These are phyloP conservation scores for Cucumis melo DNA, from an alignment of 306 rosid species.

Conservation along the genomic window DNA sequence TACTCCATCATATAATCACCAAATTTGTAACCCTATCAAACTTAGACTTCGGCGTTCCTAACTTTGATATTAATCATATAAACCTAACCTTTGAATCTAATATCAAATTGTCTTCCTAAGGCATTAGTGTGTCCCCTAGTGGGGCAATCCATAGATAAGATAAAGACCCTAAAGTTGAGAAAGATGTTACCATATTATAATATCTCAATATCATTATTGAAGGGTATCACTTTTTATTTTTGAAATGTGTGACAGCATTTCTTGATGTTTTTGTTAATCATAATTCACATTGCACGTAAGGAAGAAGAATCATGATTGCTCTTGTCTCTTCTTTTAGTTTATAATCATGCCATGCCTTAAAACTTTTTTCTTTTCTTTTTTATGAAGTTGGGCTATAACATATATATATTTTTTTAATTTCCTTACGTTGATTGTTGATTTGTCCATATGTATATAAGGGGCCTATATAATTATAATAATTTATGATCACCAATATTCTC, in stretches of 20 bases:
- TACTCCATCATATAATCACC: background rate
- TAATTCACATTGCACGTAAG: background rate
- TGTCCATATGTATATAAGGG: background rate
- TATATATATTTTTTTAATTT: background rate
- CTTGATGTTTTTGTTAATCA: slow-evolving; percentile 5
- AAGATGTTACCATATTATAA: background rate
- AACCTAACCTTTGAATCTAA: background rate
- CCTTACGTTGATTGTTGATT: background rate
- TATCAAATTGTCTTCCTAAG: background rate
- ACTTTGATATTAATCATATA: background rate
- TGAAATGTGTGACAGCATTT: slow-evolving; percentile 1
- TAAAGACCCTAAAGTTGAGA: background rate
- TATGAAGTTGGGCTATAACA: background rate
- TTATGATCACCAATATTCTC: background rate
- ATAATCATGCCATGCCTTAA: background rate
- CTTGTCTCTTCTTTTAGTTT: background rate
- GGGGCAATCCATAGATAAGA: background rate
- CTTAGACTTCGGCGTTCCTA: background rate
- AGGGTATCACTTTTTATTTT: background rate
- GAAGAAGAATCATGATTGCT: background rate
- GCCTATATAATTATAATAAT: background rate
- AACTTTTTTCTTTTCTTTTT: background rate
- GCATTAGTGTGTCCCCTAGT: background rate
- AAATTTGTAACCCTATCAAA: background rate
- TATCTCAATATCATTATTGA: background rate